Evolutionary conservation across 1,284 basidiomycete genomes (phyloP).

Genomic region (Sporisorium reilianum): DNA sequence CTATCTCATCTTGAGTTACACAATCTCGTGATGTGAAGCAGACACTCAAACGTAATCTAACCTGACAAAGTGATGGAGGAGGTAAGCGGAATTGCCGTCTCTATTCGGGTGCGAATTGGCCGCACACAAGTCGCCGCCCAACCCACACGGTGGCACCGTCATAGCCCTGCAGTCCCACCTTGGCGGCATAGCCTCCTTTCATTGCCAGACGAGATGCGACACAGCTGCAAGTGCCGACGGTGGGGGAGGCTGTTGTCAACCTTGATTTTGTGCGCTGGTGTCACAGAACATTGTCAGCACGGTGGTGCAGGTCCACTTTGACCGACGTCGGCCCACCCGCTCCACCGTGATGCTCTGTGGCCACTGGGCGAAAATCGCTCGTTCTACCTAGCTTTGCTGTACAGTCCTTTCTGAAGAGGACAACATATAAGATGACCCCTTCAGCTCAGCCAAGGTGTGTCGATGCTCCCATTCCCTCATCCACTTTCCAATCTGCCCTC

Average conservation of each 20-base stretch:
- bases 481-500: background rate
- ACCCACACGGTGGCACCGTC: background rate
- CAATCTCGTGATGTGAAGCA: background rate
- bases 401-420: background rate
- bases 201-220: background rate
- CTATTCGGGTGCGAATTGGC: no score
- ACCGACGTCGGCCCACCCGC: conserved; percentile 3
- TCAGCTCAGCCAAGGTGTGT: background rate
- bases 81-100: background rate
- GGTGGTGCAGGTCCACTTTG: background rate
- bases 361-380: background rate
- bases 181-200: background rate
- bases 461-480: background rate
- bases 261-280: background rate
- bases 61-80: background rate
- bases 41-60: no score
- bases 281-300: background rate
- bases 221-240: background rate
- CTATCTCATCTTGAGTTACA: background rate
- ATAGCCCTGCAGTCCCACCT: background rate
- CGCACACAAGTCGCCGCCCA: no score
- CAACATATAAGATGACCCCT: background rate
- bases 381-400: background rate
- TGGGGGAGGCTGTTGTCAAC: background rate
- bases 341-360: background rate